Evolutionary conservation across 306 rosid genomes (phyloP), one percentile per base, ranked within the genome.

Genomic region (Citrullus mucosospermus): DNA sequence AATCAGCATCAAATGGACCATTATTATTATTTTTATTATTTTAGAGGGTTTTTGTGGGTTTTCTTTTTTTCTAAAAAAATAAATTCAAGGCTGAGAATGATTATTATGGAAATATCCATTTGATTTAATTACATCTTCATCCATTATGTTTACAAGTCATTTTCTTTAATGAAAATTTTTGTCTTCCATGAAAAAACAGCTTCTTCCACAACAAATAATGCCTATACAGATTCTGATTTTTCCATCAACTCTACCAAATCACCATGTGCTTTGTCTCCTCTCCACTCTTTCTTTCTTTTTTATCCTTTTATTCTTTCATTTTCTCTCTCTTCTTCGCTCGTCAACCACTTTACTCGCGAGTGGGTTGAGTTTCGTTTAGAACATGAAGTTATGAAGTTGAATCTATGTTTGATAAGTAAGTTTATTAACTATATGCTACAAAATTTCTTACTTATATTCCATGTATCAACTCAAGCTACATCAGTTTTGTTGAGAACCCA

Each of bases 181-280:
- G 76, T 70, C 20, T 46, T 70, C 75, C 75, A 69, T 55, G 18
- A 12, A 70, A n/a, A 70, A 57, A 70, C 76, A 70, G 57, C 76
- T 22, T 46, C 76, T 46, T 50, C 76, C 76, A 70, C 76, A 46
- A 0, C 22, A 46, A 70, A 70, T 70, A 70, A 70, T 70, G 76
- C 56, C 57, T 17, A 68, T 20, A 69, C 15, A 69, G 57, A 44
- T 70, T 44, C 76, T 70, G 9, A 16, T 9, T 39, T n/a, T 68
- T 43, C 28, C 53, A 70, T 70, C 53, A 68, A 68, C 54, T 68
- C 17, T 68, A 68, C 75, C 75, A 68, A 11, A 9, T 68, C 56
- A 44, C 34, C 76, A 46, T 70, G 57, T 70, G 76, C 76, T 16
- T 17, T 70, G 57, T 70, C 76, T 46, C 53, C 74, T 44, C 15